These are phyloP conservation scores for Kwoniella bestiolae DNA, from an alignment of 768 basidiomycete genomes.

Conservation along the genomic window DNA sequence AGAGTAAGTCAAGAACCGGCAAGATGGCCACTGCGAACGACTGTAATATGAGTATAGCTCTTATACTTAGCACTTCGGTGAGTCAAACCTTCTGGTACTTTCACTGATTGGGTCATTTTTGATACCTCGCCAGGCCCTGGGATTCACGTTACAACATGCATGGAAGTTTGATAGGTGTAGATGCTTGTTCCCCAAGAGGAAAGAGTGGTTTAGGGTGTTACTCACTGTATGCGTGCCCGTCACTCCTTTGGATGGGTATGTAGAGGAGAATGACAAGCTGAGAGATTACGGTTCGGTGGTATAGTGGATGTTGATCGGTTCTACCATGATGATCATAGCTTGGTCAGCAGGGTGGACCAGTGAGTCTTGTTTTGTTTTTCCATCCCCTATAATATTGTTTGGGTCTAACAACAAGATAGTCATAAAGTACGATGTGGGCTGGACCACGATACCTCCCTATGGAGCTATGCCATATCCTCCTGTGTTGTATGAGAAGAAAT, in stretches of 20 bases:
- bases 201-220: slow-evolving; percentile 45
- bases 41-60: slow-evolving; percentile 24
- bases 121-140: slow-evolving; percentile 13
- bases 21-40: slow-evolving; percentile 23
- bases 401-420: background rate
- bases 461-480: slow-evolving; percentile 35
- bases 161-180: slow-evolving; percentile 41
- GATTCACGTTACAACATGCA: slow-evolving; percentile 32
- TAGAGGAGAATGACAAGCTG: no score
- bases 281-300: background rate
- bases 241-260: no score
- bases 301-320: slow-evolving; percentile 40
- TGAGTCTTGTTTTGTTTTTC: slow-evolving; percentile 17
- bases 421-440: slow-evolving; percentile 40
- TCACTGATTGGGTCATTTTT: background rate
- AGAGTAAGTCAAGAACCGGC: no score
- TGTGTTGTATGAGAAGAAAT: slow-evolving; percentile 27
- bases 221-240: slow-evolving; percentile 33
- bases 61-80: slow-evolving; percentile 22
- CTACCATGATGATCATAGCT: slow-evolving; percentile 25
- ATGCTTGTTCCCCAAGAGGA: slow-evolving; percentile 38
- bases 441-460: slow-evolving; percentile 22
- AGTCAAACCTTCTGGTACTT: background rate
- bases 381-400: background rate
- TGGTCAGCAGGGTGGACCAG: slow-evolving; percentile 35